These are phyloP conservation scores for Nitzschia inconspicua DNA, from an alignment of 108 stramenopile species.

Conservation along the genomic window DNA sequence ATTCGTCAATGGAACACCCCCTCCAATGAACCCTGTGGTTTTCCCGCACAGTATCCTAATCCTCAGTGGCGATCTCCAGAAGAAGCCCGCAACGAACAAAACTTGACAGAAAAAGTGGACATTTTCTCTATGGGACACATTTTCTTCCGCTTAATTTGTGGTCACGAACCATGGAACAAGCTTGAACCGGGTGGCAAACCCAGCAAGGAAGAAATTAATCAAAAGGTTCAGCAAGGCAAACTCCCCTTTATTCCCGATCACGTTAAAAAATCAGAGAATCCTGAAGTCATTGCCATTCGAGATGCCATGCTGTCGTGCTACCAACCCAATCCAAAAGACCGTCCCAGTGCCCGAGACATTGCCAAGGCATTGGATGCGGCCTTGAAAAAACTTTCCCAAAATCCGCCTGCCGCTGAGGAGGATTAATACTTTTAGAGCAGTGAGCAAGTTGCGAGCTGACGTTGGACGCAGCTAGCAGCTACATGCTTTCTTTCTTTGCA, in stretches of 20 bases:
- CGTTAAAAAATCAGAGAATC: constrained; percentile 36
- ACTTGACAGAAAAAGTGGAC: constrained; percentile 74
- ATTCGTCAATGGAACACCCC: constrained; percentile 62
- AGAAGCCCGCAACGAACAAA: constrained; percentile 53
- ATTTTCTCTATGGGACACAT: constrained; percentile 79
- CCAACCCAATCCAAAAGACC: constrained; percentile 40
- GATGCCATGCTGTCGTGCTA: constrained; percentile 67
- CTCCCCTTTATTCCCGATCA: constrained; percentile 53
- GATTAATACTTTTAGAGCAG: too few relatives aligned
- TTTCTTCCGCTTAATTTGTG: constrained; percentile 71
- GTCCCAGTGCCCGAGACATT: constrained; percentile 56
- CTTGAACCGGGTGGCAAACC: constrained; percentile 57
- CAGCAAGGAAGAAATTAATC: constrained; percentile 40
- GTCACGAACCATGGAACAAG: constrained; percentile 73
- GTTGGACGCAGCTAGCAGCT: too few relatives aligned
- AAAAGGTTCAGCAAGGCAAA: constrained; percentile 44
- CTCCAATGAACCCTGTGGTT: constrained; percentile 55
- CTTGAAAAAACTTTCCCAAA: too few relatives aligned
- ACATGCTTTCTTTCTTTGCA: too few relatives aligned
- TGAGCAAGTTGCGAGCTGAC: too few relatives aligned
- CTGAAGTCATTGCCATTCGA: constrained; percentile 61
- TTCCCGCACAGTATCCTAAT: constrained; percentile 69
- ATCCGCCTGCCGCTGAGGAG: too few relatives aligned
- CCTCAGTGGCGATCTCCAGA: constrained; percentile 78
- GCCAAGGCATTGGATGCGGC: constrained; percentile 42